A percentile compares a stretch with the other conserved stretches of the same genome.
Conservation (phyloP, 2,329 filamentous ascomycete genomes). For the Phaeosphaeriaceae sp. region DNA sequence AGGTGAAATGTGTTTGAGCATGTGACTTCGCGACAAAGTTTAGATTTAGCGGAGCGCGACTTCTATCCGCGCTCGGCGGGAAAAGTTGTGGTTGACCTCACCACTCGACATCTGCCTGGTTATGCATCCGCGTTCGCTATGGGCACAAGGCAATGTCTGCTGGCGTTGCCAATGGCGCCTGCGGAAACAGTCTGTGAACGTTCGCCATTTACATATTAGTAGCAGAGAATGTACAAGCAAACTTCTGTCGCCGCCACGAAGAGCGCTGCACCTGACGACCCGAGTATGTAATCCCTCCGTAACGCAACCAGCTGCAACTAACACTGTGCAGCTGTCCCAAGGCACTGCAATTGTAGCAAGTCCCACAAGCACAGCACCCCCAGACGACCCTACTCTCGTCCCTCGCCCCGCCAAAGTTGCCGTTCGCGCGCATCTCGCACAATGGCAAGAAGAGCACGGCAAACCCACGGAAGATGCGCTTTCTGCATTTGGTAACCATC, state of each 20-base stretch:
- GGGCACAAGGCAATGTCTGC: constrained; percentile 24
- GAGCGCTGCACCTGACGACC: constrained; percentile 30
- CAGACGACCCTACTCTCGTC: constrained; percentile 19
- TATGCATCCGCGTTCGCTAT: constrained; percentile 26
- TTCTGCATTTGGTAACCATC: constrained; percentile 39
- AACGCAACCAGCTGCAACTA: constrained; percentile 7
- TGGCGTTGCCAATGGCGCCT: constrained; percentile 36
- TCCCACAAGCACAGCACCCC: constrained; percentile 6
- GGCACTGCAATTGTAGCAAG: background rate
- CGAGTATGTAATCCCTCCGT: constrained; percentile 19
- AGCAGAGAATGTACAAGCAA: constrained; percentile 14
- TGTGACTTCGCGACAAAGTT: constrained; percentile 24
- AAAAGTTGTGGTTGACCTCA: constrained; percentile 18
- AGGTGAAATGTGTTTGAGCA: constrained; percentile 6
- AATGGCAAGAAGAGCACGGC: constrained; percentile 55
- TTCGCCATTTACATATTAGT: constrained; percentile 5
- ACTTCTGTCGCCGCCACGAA: constrained; percentile 14
- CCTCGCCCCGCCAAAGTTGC: constrained; percentile 18
- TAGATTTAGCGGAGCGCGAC: constrained; percentile 27
- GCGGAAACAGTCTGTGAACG: constrained; percentile 5
- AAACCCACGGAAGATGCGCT: constrained; percentile 37
- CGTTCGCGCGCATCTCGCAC: constrained; percentile 37
- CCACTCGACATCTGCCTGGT: constrained; percentile 3
- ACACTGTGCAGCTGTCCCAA: constrained; percentile 24
- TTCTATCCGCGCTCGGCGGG: constrained; percentile 8